A percentile compares a stretch with the other conserved stretches of the same genome.
These are phyloP conservation scores for Trichothecium sympodiale DNA, from an alignment of 2,329 filamentous ascomycete species.

Conservation along the genomic window DNA sequence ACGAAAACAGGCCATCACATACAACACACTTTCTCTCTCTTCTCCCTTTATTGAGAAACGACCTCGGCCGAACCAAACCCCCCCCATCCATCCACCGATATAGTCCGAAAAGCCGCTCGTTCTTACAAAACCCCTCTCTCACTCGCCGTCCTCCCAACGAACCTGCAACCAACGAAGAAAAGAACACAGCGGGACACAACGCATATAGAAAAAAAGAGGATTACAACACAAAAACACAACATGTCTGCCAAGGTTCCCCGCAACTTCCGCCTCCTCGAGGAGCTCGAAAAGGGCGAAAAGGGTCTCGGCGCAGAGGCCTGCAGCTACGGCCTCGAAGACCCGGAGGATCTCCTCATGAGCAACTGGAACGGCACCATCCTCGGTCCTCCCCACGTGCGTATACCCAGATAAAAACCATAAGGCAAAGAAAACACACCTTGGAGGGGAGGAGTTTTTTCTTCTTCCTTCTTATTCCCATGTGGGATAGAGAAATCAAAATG, in stretches of 20 bases:
- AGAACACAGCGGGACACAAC: too few species aligned
- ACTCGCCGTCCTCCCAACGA: too few species aligned
- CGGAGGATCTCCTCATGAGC: constrained; percentile 91
- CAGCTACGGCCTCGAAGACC: constrained; percentile 90
- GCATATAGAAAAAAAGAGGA: background rate
- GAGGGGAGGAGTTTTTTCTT: background rate
- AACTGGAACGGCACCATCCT: constrained; percentile 99
- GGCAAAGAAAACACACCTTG: too few species aligned
- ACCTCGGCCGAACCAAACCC: too few species aligned
- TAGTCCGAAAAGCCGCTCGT: too few species aligned
- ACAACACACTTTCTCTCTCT: too few species aligned
- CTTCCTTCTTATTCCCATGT: background rate
- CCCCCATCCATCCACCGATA: too few species aligned
- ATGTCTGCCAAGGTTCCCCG: constrained; percentile 61
- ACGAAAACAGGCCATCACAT: too few species aligned
- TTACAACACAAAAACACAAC: constrained; percentile 6
- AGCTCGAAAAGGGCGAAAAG: constrained; percentile 98
- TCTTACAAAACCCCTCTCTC: too few species aligned
- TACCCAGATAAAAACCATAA: background rate
- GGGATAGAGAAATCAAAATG: background rate
- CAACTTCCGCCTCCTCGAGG: constrained; percentile 93
- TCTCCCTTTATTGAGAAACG: too few species aligned
- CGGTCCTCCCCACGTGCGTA: constrained; percentile 82
- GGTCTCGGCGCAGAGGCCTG: constrained; percentile 92
- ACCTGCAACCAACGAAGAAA: too few species aligned